Base-by-base conservation (phyloP, 2,329 filamentous ascomycete genomes). In the Monosporascus sp. region DNA sequence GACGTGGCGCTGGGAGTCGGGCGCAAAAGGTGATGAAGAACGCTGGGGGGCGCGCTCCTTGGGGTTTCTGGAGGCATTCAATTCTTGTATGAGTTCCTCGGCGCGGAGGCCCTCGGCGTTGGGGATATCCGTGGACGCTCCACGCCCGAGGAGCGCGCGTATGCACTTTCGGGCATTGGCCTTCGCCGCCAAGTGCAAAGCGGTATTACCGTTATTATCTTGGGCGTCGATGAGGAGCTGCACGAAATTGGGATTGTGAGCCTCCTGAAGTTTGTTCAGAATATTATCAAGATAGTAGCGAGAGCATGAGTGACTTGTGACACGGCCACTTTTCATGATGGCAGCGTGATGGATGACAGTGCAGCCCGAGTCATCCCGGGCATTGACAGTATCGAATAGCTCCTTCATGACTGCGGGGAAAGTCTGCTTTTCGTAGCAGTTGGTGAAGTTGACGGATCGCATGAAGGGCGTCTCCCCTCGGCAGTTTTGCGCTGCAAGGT, bases 321-420 rank as follows among this genome's bases (percentile, higher is more conserved):
- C 74, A 49, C 91, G 87, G 50, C 88, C 89, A 62, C 86, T 86
- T 53, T 93, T 96, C 63, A 93, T 93, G 51, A 89, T 87, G 18
- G 92, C 90, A 44, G 96, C 92, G 68, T 97, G 93, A 66, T 97
- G 94, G 64, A 99, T 93, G 50, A 96, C 89, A 0, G 91, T 97
- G 56, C 87, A 88, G 14, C 90, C 88, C 49, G 86, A 86, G 69
- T 84, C 85, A 67, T 99, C 94, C 22, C 88, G 81, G 55, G 84
- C 84, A 51, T 87, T 86, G 40, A 96, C 85, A 0, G 93, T 97
- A 38, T 87, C 83, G 50, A 92, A 85, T 4, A 99, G 80, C 58
- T 96, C 84, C 60, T 88, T 88, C 63, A 96, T 84, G 52, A 99
- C 85, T 22, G 81, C 81, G 0, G 91, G 88, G 73, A 97, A 97